Evolutionary conservation across 306 rosid genomes (phyloP).

Genomic region (Cucurbita pepo): DNA sequence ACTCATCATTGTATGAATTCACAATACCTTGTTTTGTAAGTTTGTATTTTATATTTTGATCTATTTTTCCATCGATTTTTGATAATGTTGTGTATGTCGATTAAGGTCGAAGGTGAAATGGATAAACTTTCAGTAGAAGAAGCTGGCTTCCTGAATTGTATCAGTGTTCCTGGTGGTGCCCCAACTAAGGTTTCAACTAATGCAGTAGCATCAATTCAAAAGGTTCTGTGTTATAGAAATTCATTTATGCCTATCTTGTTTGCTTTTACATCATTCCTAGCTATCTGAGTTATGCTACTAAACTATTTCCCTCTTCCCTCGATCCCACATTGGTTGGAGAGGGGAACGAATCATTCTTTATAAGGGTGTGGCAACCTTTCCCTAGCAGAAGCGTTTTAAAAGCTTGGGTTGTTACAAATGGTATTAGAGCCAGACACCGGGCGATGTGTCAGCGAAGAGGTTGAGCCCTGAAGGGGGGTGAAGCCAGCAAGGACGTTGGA

Average conservation of each 20-base stretch:
- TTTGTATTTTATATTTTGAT: background rate
- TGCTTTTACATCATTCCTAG: background rate
- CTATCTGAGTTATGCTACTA: background rate
- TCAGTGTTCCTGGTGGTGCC: slow-evolving; percentile 84
- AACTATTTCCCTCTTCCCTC: background rate
- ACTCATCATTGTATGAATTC: slow-evolving; percentile 44
- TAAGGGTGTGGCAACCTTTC: too few relatives aligned
- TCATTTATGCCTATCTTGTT: background rate
- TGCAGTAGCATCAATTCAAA: slow-evolving; percentile 51
- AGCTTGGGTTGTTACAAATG: too few relatives aligned
- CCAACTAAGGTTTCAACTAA: slow-evolving; percentile 46
- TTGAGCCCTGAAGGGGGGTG: too few relatives aligned
- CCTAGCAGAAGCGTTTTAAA: too few relatives aligned
- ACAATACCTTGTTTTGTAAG: slow-evolving; percentile 4
- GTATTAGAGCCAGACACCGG: too few relatives aligned
- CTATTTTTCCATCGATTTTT: background rate
- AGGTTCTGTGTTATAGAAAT: slow-evolving; percentile 22
- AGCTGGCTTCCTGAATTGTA: slow-evolving; percentile 79
- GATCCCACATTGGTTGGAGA: too few relatives aligned
- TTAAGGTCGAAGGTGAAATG: slow-evolving; percentile 81
- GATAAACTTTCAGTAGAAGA: slow-evolving; percentile 94
- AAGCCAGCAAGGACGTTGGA: too few relatives aligned
- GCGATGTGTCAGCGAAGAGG: too few relatives aligned
- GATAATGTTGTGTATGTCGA: slow-evolving; percentile 5
- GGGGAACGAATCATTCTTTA: too few relatives aligned